Percentiles rank a stretch among this genome's conserved stretches.
phyloP scores from a whole-genome alignment of 768 basidiomycete genomes.

The Royoungia palumana region DNA sequence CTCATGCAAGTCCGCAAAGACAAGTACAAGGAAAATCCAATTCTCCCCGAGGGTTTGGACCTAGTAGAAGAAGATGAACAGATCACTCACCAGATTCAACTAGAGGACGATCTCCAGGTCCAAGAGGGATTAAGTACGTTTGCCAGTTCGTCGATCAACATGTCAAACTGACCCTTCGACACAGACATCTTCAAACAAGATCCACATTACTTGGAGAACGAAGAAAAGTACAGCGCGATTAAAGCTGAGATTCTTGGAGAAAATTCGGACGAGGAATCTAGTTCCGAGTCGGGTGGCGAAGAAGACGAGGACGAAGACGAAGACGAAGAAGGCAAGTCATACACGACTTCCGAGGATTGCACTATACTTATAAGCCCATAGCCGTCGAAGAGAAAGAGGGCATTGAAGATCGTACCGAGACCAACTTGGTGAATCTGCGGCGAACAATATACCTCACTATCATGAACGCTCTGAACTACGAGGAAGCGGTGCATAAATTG shows the following conservation, averaged over 20 bases:
- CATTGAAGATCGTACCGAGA: constrained; percentile 93
- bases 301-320: constrained; percentile 64
- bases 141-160: not conserved
- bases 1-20: constrained; percentile 99
- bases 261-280: constrained; percentile 71
- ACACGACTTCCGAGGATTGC: constrained; percentile 22
- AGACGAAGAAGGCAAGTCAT: constrained; percentile 44
- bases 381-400: constrained; percentile 78
- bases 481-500: constrained; percentile 98
- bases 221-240: constrained; percentile 90
- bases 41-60: constrained; percentile 90
- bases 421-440: constrained; percentile 92
- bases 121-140: constrained; percentile 90
- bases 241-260: constrained; percentile 93
- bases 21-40: constrained; percentile 98
- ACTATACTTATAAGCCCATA: constrained; percentile 25
- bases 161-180: constrained; percentile 7
- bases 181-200: constrained; percentile 95
- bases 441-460: constrained; percentile 95
- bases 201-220: constrained; percentile 82
- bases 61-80: constrained; percentile 98
- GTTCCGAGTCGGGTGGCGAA: constrained; percentile 59
- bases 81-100: constrained; percentile 87
- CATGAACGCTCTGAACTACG: constrained; percentile 98
- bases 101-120: constrained; percentile 92